Conservation (phyloP, 805 yeast genomes). For the Yarrowia osloensis region DNA sequence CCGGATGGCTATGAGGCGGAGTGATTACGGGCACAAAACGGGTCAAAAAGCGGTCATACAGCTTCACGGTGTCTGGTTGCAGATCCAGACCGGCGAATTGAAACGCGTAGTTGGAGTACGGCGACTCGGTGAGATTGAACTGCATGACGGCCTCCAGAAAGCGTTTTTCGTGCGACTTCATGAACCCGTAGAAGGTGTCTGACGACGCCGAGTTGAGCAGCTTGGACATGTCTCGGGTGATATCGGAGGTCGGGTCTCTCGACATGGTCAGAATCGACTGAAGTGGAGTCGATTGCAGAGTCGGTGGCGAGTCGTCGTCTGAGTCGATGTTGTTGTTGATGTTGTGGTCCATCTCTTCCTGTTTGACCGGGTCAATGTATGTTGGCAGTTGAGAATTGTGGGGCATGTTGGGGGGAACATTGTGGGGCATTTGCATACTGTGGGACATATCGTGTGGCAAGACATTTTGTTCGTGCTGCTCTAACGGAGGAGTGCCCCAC, state of each 20-base stretch:
- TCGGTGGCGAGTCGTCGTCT: neutral
- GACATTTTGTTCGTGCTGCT: neutral
- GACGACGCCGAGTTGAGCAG: slow-evolving; percentile 6
- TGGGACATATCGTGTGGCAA: neutral
- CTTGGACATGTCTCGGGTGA: neutral
- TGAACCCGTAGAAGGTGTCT: slow-evolving; percentile 17
- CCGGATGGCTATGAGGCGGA: slow-evolving; percentile 17
- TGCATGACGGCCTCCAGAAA: slow-evolving; percentile 10
- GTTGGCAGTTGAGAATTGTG: too few species aligned
- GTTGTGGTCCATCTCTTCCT: neutral
- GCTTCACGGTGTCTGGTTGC: slow-evolving; percentile 6
- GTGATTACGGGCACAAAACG: slow-evolving; percentile 23
- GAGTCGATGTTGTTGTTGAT: neutral
- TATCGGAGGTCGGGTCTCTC: neutral
- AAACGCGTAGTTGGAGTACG: slow-evolving; percentile 15
- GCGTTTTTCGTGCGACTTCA: slow-evolving; percentile 10
- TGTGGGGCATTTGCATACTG: too few species aligned
- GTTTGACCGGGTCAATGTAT: neutral
- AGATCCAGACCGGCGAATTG: slow-evolving; percentile 20
- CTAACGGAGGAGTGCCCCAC: neutral
- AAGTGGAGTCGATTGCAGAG: neutral
- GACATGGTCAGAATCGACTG: neutral
- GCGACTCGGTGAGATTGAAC: slow-evolving; percentile 18
- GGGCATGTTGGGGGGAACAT: too few species aligned
- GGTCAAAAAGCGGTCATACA: slow-evolving; percentile 14